phyloP scores from a whole-genome alignment of 352 stramenopile genomes.

The Elongisporangium prolatum region DNA sequence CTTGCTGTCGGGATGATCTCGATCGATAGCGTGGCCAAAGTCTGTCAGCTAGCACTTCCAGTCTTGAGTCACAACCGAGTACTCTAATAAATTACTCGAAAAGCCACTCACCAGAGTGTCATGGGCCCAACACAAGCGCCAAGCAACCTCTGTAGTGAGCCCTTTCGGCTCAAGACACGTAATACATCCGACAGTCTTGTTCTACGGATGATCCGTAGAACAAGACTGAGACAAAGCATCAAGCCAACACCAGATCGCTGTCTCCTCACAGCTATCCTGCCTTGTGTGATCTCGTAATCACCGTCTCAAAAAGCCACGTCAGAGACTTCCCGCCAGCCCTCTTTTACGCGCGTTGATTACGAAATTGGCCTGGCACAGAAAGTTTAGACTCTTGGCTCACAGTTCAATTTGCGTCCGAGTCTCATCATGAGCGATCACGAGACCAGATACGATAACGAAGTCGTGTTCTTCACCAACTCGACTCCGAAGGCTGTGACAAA shows the following conservation, averaged over 20 bases:
- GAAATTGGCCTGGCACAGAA: not conserved
- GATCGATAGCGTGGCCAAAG: constrained; percentile 76
- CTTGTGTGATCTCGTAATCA: not conserved
- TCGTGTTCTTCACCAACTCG: not conserved
- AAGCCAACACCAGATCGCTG: no score
- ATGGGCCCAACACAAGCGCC: no score
- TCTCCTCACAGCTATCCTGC: no score
- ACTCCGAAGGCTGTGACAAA: not conserved
- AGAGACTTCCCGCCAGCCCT: not conserved
- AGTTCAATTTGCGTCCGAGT: not conserved
- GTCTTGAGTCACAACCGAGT: no score
- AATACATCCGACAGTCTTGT: no score
- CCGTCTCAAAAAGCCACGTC: not conserved
- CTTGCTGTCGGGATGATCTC: constrained; percentile 40
- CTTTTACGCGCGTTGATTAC: not conserved
- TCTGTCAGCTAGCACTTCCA: constrained; percentile 89
- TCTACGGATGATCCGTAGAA: no score
- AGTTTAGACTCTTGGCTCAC: not conserved
- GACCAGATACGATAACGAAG: not conserved
- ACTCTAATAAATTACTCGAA: no score
- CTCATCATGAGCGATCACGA: not conserved
- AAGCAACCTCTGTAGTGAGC: no score
- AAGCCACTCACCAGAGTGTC: no score
- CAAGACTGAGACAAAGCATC: no score
- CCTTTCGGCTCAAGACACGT: no score